Evolutionary conservation across 1,284 basidiomycete genomes (phyloP).

Genomic region (Takashimella tepidaria): DNA sequence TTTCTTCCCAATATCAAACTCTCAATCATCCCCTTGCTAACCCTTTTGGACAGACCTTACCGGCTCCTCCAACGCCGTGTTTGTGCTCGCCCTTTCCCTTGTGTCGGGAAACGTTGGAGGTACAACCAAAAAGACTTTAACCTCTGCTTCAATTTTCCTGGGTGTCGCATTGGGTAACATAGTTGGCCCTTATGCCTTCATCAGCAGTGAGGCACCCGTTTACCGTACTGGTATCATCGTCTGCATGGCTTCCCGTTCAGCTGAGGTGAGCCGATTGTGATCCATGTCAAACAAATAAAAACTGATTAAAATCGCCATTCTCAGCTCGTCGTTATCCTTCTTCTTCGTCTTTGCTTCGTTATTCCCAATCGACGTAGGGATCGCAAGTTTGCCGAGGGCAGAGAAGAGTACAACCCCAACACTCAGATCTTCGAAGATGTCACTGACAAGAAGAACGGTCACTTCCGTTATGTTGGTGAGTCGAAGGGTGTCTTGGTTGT

Average conservation of each 20-base stretch:
- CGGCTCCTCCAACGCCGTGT: constrained; percentile 47
- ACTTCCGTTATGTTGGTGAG: constrained; percentile 28
- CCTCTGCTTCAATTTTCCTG: constrained; percentile 26
- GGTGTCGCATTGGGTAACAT: constrained; percentile 45
- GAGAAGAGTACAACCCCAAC: constrained; percentile 24
- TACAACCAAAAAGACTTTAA: constrained; percentile 47
- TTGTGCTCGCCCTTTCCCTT: constrained; percentile 48
- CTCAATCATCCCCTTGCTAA: not conserved
- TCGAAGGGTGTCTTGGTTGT: too few species aligned
- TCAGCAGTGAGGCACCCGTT: constrained; percentile 40
- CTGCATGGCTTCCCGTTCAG: constrained; percentile 43
- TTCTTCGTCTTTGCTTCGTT: constrained; percentile 43
- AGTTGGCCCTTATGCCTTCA: constrained; percentile 49
- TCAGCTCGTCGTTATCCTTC: constrained; percentile 41
- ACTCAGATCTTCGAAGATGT: constrained; percentile 26
- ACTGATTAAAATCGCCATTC: not conserved
- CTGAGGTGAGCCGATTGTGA: constrained; percentile 16
- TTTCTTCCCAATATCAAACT: constrained; percentile 1
- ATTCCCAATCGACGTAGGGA: constrained; percentile 41
- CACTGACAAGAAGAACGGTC: constrained; percentile 32
- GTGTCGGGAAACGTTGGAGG: constrained; percentile 50
- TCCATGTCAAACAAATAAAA: not conserved
- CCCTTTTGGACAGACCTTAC: too few species aligned
- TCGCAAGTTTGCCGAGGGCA: constrained; percentile 39
- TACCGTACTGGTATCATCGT: constrained; percentile 48